These are phyloP conservation scores for Fagopyrum esculentum DNA, from an alignment of 148 eudicot species.

Conservation along the genomic window DNA sequence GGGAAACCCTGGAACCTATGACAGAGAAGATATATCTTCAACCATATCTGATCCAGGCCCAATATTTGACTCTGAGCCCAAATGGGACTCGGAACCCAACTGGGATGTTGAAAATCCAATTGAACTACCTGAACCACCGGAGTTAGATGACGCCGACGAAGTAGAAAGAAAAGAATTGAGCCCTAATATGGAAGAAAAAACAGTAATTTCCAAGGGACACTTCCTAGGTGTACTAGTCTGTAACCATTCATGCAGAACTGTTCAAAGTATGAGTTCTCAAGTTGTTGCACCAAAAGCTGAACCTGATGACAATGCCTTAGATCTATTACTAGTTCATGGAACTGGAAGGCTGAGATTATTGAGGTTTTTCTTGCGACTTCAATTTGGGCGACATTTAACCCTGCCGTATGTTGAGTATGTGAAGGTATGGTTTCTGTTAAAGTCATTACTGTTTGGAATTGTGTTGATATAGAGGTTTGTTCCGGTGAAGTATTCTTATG, in stretches of 20 bases:
- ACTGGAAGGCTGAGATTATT: conserved; percentile 73
- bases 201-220: conserved; percentile 62
- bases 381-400: conserved; percentile 78
- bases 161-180: conserved; percentile 29
- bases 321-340: conserved; percentile 85
- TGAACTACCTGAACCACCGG: conserved; percentile 71
- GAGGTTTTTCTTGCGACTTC: conserved; percentile 70
- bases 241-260: conserved; percentile 94
- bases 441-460: not conserved
- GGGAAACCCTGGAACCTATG: conserved; percentile 65
- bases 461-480: not conserved
- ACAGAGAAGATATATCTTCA: conserved; percentile 95
- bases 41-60: conserved; percentile 99
- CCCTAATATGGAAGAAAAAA: conserved; percentile 44
- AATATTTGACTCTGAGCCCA: conserved; percentile 94
- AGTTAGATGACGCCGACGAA: conserved; percentile 35
- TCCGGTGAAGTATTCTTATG: too few species aligned
- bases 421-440: conserved; percentile 47
- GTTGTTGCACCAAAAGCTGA: conserved; percentile 94
- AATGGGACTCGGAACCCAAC: conserved; percentile 83
- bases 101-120: conserved; percentile 80
- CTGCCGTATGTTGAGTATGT: conserved; percentile 93
- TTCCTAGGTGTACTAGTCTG: conserved; percentile 88
- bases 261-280: conserved; percentile 89
- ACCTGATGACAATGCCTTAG: conserved; percentile 76